Conservation (phyloP, 345 rosid species). For the Brassica nigra region DNA sequence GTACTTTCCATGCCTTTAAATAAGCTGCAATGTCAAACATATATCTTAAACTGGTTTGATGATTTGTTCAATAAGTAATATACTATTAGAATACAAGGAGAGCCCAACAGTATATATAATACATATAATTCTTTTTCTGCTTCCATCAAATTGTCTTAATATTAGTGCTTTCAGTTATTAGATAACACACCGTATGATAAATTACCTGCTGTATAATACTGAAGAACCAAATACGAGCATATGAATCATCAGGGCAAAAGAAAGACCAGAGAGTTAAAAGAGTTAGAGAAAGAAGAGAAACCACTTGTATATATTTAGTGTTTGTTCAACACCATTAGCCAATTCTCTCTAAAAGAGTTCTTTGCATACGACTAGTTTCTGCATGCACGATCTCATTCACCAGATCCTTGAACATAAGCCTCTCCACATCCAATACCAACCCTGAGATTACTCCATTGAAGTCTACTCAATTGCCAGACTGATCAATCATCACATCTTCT, state of each 20-base stretch:
- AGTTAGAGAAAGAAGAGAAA: conserved; percentile 15
- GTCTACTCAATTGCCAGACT: conserved; percentile 68
- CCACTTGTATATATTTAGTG: too few relatives aligned
- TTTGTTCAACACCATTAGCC: too few relatives aligned
- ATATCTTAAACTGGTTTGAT: too few relatives aligned
- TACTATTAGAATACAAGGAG: too few relatives aligned
- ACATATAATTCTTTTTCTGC: too few relatives aligned
- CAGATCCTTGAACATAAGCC: conserved; percentile 80
- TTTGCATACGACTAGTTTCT: conserved; percentile 45
- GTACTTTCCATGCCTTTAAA: too few relatives aligned
- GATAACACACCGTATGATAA: conserved; percentile 23
- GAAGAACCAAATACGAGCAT: not conserved
- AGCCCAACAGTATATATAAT: too few relatives aligned
- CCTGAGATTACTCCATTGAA: conserved; percentile 58
- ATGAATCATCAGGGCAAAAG: conserved; percentile 13
- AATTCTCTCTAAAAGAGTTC: too few relatives aligned
- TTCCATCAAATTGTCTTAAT: too few relatives aligned
- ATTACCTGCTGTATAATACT: not conserved
- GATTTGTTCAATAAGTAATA: too few relatives aligned
- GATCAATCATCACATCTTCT: conserved; percentile 17
- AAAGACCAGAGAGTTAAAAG: conserved; percentile 1
- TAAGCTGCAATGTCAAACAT: too few relatives aligned
- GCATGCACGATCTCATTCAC: conserved; percentile 70
- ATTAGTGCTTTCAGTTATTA: conserved; percentile 16
- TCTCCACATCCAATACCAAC: conserved; percentile 71